Evolutionary conservation across 2,329 filamentous ascomycete species (phyloP), one percentile per base, ranked within the genome.

Genomic region (Escovopsis sp.): DNA sequence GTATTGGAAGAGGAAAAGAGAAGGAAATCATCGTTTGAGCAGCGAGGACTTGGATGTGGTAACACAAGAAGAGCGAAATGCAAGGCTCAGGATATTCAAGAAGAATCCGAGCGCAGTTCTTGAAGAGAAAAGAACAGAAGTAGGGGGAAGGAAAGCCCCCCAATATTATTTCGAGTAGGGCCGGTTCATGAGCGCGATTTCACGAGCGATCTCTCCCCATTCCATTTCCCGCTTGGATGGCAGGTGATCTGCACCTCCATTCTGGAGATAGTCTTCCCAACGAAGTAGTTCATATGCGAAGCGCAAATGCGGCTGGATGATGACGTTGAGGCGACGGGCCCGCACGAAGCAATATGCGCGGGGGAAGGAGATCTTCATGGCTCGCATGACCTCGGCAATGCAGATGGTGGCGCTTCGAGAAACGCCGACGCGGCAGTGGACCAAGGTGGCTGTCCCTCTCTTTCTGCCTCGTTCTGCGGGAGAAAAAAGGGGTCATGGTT

Each of bases 371-470:
- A 94, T 61, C 16, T 74, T 68, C 47, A 85, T 58, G 18, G 79
- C 68, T 26, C 79, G 76, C 90, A 98, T 98, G 26, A 96, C 85
- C 57, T 96, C 87, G n/a, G 90, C 90, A 49, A 98, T 98, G 54
- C 90, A 96, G 41, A 98, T 94, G 2, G 88, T 98, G 11, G 90
- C 90, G 42, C 85, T 94, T 35, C 90, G 75, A 34, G 87, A 94
- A 36, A 98, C 90, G 33, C 90, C 90, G 7, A 98, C 90, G 14
- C 90, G 79, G 54, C 90, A 98, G 55, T 98, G 90, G 13, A 98
- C 90, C 38, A 98, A 68, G 0, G 90, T 96, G 17, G 88, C 85
- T 4, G 74, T 83, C 21, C 80, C 79, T 30, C 81, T 79, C 27
- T 61, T 61, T 51, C 79, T 82, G 26, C 88, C 87, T 45, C 76